Evolutionary conservation across 148 eudicot species (phyloP).

Genomic region (Pharnaceum exiguum): DNA sequence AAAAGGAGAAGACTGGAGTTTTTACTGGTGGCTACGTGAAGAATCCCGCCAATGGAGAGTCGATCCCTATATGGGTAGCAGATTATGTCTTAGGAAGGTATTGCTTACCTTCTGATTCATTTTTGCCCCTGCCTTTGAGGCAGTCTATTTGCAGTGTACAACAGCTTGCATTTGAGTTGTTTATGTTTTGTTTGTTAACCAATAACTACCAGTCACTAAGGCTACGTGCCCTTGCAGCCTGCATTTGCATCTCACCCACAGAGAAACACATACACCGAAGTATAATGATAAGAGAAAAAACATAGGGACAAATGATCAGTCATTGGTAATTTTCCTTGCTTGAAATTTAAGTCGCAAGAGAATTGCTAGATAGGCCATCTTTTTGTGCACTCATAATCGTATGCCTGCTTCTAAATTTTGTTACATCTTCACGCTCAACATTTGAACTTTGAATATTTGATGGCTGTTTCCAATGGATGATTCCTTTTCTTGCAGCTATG

Average conservation of each 20-base stretch:
- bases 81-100: slow-evolving; percentile 96
- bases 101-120: slow-evolving; percentile 4
- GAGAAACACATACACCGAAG: no score
- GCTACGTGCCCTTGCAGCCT: no score
- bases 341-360: no score
- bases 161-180: neutral
- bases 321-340: no score
- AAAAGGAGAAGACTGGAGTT: slow-evolving; percentile 92
- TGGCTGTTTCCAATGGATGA: neutral
- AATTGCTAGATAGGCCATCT: no score
- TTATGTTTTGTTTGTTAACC: neutral
- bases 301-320: neutral
- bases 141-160: neutral
- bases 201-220: no score
- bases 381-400: neutral
- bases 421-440: neutral
- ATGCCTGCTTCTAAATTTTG: neutral
- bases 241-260: no score
- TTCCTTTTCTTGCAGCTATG: slow-evolving; percentile 57
- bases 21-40: slow-evolving; percentile 83
- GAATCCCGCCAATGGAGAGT: slow-evolving; percentile 73
- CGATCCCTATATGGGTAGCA: slow-evolving; percentile 91
- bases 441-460: no score
- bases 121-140: neutral
- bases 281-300: no score